phyloP scores from a whole-genome alignment of 2,329 filamentous ascomycete species.

The Calycina herbarum region DNA sequence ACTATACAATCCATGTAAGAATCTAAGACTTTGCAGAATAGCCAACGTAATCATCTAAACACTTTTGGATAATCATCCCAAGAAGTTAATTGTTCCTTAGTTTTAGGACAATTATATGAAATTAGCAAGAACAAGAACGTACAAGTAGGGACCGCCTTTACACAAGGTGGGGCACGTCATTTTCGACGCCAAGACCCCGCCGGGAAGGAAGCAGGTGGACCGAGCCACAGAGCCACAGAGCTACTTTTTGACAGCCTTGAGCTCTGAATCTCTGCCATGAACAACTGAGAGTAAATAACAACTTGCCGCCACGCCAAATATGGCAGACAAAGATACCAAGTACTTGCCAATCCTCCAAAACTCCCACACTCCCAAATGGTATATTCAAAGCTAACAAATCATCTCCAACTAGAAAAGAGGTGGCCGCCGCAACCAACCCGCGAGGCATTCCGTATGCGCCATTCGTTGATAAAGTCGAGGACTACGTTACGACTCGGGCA shows the following conservation, averaged over 20 bases:
- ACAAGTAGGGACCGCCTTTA: too few species aligned
- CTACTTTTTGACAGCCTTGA: constrained; percentile 3
- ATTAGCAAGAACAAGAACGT: too few species aligned
- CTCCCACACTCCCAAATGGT: neutral
- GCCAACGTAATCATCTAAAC: too few species aligned
- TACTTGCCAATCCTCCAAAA: constrained; percentile 18
- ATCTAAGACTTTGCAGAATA: too few species aligned
- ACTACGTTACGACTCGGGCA: constrained; percentile 76
- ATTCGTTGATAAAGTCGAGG: constrained; percentile 85
- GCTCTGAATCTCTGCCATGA: constrained; percentile 8
- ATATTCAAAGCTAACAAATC: constrained; percentile 15
- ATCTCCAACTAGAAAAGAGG: constrained; percentile 45
- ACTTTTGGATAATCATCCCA: too few species aligned
- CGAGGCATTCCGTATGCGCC: constrained; percentile 81
- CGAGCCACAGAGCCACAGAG: constrained; percentile 3
- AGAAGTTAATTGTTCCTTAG: too few species aligned
- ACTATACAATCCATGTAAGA: too few species aligned
- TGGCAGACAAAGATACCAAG: constrained; percentile 35
- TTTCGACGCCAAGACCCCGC: neutral
- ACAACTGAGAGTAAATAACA: constrained; percentile 6
- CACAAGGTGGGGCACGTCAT: neutral
- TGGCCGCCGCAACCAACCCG: constrained; percentile 66
- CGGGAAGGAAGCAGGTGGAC: neutral
- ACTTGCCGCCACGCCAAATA: constrained; percentile 18
- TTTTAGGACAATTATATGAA: too few species aligned